Evolutionary conservation across 75 land plant genomes (phyloP), one percentile per base, ranked within the genome.

Genomic region (Ceratopteris richardii): DNA sequence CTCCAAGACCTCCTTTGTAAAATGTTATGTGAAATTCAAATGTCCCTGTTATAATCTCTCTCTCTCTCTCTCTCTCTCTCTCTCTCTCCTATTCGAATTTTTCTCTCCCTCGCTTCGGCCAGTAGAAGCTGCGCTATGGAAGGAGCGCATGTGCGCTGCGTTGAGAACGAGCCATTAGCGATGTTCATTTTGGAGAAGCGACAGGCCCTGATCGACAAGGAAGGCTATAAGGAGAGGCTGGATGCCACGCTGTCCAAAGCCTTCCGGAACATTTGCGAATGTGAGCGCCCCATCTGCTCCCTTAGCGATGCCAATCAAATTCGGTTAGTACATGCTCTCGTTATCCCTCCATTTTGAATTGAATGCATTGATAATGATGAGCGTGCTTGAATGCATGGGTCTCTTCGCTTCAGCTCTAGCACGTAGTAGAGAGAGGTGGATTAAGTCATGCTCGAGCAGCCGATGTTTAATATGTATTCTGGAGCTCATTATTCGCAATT

Each of bases 151-250:
- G 50, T 17, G 50, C 50, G 50, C 5, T 89, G 90, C 37, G 68
- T 71, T 20, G 84, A 80, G 51, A 90, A 90, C 67, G 87, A 71
- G 59, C 74, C 39, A 0, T 66, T 83, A 21, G 87, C 80, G 23
- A 46, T 31, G 1, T 89, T 60, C 61, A 24, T 89, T 31, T 46
- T 43, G 54, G 41, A 52, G 37, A 86, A 80, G 73, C 47, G 81
- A 56, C 73, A 80, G 26, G 86, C 77, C 57, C 42, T 82, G 71
- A 77, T 80, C 14, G 59, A 70, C 47, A 43, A 68, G 30, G 61
- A 74, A 26, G 68, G 61, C 0, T 68, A 72, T 56, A 73, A 77
- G 13, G 96, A 90, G 0, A 70, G 66, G 29, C 58, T 80, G 30
- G 87, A 80, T n/a, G 27, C 50, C 31, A 77, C 80, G 16, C 58